Conservation (phyloP, 495 filamentous ascomycete species). For the Geoglossum glabrum region DNA sequence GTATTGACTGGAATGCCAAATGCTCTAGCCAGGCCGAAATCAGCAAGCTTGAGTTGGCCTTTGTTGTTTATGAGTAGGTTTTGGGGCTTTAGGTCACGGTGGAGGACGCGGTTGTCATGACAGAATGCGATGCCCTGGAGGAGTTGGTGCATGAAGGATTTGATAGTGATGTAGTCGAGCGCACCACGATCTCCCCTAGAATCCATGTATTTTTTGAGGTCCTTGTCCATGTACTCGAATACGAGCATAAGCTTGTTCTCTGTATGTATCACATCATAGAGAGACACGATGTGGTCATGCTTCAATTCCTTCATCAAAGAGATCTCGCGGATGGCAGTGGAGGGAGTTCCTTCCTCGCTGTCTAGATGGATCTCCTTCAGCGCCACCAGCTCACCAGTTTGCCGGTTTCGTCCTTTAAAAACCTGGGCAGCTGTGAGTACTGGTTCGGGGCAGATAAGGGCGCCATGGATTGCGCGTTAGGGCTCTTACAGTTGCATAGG, state of each 20-base stretch:
- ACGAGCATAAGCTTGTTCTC: slow-evolving; percentile 99
- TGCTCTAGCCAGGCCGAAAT: slow-evolving; percentile 80
- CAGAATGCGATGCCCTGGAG: slow-evolving; percentile 90
- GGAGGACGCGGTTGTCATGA: slow-evolving; percentile 85
- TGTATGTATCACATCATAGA: slow-evolving; percentile 97
- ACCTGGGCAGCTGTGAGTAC: slow-evolving; percentile 33
- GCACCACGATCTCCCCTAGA: slow-evolving; percentile 63
- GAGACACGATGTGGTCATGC: slow-evolving; percentile 90
- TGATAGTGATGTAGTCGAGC: slow-evolving; percentile 69
- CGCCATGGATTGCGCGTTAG: slow-evolving; percentile 2
- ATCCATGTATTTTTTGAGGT: slow-evolving; percentile 99
- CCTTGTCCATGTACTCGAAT: slow-evolving; percentile 95
- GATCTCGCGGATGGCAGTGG: slow-evolving; percentile 97
- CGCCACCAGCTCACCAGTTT: slow-evolving; percentile 87
- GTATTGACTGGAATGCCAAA: slow-evolving; percentile 97
- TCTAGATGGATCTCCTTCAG: slow-evolving; percentile 99
- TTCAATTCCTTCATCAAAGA: slow-evolving; percentile 98
- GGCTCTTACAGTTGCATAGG: slow-evolving; percentile 79
- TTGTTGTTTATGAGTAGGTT: slow-evolving; percentile 90
- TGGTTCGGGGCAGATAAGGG: not conserved
- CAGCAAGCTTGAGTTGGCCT: slow-evolving; percentile 78
- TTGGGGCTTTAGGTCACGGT: slow-evolving; percentile 91
- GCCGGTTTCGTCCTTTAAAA: slow-evolving; percentile 94
- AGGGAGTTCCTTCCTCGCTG: slow-evolving; percentile 93
- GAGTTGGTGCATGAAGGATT: slow-evolving; percentile 94